phyloP scores from a whole-genome alignment of 257 asterid genomes.

The Solanum rostratum region DNA sequence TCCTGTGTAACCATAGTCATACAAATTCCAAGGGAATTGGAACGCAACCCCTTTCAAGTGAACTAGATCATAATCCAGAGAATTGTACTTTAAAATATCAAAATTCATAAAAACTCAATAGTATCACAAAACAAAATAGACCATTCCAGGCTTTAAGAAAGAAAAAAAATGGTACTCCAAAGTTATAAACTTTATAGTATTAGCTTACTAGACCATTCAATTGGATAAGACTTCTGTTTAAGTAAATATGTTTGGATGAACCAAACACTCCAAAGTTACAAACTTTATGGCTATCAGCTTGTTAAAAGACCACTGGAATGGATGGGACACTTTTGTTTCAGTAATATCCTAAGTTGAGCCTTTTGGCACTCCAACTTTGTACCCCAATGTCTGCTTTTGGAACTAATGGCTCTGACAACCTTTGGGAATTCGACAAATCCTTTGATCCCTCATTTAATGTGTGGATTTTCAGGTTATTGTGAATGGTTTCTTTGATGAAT shows the following conservation, averaged over 20 bases:
- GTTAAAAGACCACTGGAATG: slow-evolving; percentile 31
- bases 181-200: background rate
- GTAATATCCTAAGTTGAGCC: slow-evolving; percentile 61
- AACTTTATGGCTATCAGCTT: slow-evolving; percentile 5
- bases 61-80: background rate
- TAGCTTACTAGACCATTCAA: slow-evolving; percentile 28
- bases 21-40: background rate
- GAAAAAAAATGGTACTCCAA: background rate
- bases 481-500: slow-evolving; percentile 14
- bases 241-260: slow-evolving; percentile 57
- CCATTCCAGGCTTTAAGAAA: background rate
- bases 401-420: slow-evolving; percentile 60
- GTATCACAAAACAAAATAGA: background rate
- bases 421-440: slow-evolving; percentile 88
- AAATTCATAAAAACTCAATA: background rate
- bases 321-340: slow-evolving; percentile 43
- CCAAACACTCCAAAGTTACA: slow-evolving; percentile 2
- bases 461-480: slow-evolving; percentile 60
- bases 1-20: background rate
- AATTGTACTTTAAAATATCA: background rate
- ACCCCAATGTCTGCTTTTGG: slow-evolving; percentile 52
- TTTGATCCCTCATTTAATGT: slow-evolving; percentile 70
- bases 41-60: background rate
- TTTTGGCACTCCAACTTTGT: slow-evolving; percentile 70
- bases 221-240: slow-evolving; percentile 32